Percentiles rank a stretch among this genome's conserved stretches.
Conservation (phyloP, 768 basidiomycete species). For the Tricholoma matsutake region DNA sequence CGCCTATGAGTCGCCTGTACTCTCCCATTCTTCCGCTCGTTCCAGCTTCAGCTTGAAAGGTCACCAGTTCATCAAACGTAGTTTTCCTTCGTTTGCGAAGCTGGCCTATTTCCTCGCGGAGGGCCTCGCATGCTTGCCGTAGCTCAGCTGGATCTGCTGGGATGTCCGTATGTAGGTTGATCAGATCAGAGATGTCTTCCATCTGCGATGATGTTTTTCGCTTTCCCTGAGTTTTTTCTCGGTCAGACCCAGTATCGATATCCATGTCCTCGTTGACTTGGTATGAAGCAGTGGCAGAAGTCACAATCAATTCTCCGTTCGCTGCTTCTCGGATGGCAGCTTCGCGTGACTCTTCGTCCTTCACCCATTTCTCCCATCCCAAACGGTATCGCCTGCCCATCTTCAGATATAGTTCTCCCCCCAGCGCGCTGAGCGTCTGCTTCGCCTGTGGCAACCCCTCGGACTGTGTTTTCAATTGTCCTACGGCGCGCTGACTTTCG, state of each 20-base stretch:
- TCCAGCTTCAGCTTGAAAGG: constrained; percentile 85
- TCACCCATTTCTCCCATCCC: constrained; percentile 93
- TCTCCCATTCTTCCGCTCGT: constrained; percentile 87
- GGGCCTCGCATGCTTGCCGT: constrained; percentile 50
- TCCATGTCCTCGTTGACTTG: constrained; percentile 47
- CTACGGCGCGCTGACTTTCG: constrained; percentile 76
- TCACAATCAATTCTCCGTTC: constrained; percentile 52
- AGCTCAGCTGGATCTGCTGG: constrained; percentile 57
- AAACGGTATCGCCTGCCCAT: constrained; percentile 80
- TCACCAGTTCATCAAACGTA: constrained; percentile 73
- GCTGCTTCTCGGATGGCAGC: constrained; percentile 59
- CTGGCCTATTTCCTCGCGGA: constrained; percentile 63
- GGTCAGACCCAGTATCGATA: constrained; percentile 31
- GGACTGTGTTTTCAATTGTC: constrained; percentile 65
- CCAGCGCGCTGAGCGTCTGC: constrained; percentile 55
- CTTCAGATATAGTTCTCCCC: constrained; percentile 63
- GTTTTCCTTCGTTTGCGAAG: constrained; percentile 66
- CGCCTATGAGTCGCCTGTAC: constrained; percentile 84
- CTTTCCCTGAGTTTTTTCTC: constrained; percentile 53
- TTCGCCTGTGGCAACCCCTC: constrained; percentile 63
- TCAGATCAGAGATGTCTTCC: constrained; percentile 66
- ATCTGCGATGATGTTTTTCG: constrained; percentile 44
- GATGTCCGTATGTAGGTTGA: constrained; percentile 52
- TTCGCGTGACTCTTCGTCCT: constrained; percentile 81
- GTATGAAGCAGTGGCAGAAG: constrained; percentile 42